Conservation (phyloP, 306 rosid species). For the Vigna nakashimae region DNA sequence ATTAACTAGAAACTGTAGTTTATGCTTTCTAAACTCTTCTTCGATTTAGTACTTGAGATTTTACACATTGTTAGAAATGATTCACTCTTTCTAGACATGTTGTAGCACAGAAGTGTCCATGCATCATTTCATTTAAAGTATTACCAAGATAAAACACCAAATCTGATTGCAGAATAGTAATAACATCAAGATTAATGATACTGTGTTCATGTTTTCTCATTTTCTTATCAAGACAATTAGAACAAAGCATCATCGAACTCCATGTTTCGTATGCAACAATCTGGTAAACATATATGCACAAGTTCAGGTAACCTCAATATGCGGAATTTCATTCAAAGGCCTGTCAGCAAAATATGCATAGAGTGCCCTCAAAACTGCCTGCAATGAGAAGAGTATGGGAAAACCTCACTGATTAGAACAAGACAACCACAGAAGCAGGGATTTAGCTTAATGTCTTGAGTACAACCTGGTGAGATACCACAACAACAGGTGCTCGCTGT, state of each 20-base stretch:
- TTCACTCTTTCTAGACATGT: too few relatives aligned
- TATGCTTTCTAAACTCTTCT: too few relatives aligned
- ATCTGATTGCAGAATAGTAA: too few relatives aligned
- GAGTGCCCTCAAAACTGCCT: constrained; percentile 98
- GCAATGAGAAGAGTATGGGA: constrained; percentile 39
- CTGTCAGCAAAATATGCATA: constrained; percentile 98
- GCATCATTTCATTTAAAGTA: too few relatives aligned
- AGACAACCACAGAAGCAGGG: constrained; percentile 30
- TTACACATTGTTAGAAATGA: too few relatives aligned
- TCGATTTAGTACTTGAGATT: too few relatives aligned
- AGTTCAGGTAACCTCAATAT: constrained; percentile 74
- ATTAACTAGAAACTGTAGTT: too few relatives aligned
- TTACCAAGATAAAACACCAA: too few relatives aligned
- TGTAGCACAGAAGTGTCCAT: too few relatives aligned
- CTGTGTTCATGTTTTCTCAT: too few relatives aligned
- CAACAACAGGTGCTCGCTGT: constrained; percentile 97
- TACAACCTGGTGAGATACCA: constrained; percentile 93
- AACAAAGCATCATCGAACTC: constrained; percentile 28
- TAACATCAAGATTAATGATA: too few relatives aligned
- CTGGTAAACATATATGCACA: not conserved
- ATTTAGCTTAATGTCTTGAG: constrained; percentile 19
- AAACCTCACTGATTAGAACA: constrained; percentile 35
- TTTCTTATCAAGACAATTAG: not conserved
- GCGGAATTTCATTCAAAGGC: constrained; percentile 94
- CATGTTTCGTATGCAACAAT: constrained; percentile 15